These are phyloP conservation scores for Aspergillus saccharolyticus DNA, from an alignment of 495 filamentous ascomycete genomes.

Conservation along the genomic window DNA sequence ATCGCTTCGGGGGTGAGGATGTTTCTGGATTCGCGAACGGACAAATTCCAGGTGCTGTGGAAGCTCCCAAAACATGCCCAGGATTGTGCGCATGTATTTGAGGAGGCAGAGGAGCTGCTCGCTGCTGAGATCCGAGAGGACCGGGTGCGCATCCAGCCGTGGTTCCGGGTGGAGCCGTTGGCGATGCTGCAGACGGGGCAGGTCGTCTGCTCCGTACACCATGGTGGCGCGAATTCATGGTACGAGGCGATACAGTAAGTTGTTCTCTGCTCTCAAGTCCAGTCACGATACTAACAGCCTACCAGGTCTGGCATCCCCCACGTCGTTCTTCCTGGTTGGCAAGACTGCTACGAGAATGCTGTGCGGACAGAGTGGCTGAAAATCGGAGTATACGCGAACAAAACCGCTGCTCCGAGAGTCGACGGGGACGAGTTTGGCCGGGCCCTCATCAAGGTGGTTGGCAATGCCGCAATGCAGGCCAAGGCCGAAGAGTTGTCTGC, in stretches of 20 bases:
- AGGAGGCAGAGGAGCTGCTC: conserved; percentile 18
- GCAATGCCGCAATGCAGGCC: conserved; percentile 11
- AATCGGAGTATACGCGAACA: conserved; percentile 41
- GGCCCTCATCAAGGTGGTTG: conserved; percentile 21
- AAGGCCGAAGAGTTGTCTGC: neutral
- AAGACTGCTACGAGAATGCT: conserved; percentile 43
- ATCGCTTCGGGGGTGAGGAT: conserved; percentile 26
- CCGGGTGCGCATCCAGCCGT: conserved; percentile 29
- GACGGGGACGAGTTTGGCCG: conserved; percentile 18
- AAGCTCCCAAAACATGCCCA: conserved; percentile 27
- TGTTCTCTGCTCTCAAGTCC: neutral
- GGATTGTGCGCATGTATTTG: conserved; percentile 12
- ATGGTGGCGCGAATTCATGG: conserved; percentile 45
- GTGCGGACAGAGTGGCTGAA: conserved; percentile 38
- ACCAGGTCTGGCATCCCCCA: conserved; percentile 41
- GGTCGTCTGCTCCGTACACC: conserved; percentile 40
- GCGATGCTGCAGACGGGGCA: conserved; percentile 35
- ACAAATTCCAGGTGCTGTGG: conserved; percentile 38
- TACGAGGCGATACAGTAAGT: conserved; percentile 44
- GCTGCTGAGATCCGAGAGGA: conserved; percentile 18
- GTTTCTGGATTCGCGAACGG: conserved; percentile 15
- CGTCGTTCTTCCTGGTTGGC: conserved; percentile 42
- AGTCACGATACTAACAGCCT: neutral
- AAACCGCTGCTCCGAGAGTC: conserved; percentile 20
- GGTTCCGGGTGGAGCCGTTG: conserved; percentile 40